These are phyloP conservation scores for Daldinia sp. DNA, from an alignment of 2,329 filamentous ascomycete genomes.

Conservation along the genomic window DNA sequence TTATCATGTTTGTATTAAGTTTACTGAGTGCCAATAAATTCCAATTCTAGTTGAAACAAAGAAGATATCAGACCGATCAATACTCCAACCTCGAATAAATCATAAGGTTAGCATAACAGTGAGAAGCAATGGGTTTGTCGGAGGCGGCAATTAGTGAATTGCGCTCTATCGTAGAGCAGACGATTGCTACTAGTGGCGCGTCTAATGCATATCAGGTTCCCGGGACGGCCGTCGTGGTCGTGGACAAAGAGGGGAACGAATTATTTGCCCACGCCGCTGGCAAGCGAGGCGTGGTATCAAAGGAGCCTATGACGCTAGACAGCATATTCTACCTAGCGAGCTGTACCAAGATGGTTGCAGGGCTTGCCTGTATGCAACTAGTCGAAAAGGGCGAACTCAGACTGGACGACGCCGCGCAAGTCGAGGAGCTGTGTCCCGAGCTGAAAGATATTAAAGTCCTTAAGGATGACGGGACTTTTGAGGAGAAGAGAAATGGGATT, in stretches of 20 bases:
- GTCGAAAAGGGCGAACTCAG: constrained; percentile 63
- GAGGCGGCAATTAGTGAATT: constrained; percentile 37
- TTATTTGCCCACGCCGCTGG: constrained; percentile 62
- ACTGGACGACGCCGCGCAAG: constrained; percentile 61
- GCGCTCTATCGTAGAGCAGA: constrained; percentile 42
- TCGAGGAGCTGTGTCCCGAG: constrained; percentile 64
- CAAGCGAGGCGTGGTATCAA: constrained; percentile 56
- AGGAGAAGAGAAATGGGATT: constrained; percentile 62
- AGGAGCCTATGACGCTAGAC: constrained; percentile 69
- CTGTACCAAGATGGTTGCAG: constrained; percentile 68
- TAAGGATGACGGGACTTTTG: constrained; percentile 53
- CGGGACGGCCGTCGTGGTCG: constrained; percentile 48
- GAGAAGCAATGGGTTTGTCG: constrained; percentile 39
- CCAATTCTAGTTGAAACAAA: not conserved
- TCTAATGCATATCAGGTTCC: constrained; percentile 33
- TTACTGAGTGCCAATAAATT: not conserved
- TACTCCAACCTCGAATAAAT: not conserved
- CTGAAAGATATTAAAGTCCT: constrained; percentile 62
- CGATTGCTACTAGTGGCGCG: constrained; percentile 21
- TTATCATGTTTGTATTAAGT: not conserved
- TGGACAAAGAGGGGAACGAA: constrained; percentile 55
- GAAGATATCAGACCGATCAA: not conserved
- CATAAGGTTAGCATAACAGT: not conserved
- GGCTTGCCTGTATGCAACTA: constrained; percentile 67
- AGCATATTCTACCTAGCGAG: constrained; percentile 71